Conservation (phyloP, 441 rosid genomes). For the Bruguiera hainesii region DNA sequence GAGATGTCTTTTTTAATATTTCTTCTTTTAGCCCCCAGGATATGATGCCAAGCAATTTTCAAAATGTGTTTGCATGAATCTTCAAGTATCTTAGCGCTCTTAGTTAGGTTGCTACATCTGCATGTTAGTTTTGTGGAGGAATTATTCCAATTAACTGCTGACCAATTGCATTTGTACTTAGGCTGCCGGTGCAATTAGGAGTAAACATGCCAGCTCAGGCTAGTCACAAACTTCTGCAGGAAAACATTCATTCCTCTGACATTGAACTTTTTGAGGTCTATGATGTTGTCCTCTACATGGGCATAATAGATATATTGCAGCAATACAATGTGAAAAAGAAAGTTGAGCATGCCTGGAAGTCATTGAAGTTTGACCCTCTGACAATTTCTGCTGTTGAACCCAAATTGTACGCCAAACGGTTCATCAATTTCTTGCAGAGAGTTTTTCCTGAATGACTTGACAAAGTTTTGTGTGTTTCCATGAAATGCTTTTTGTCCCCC, state of each 20-base stretch:
- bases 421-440: slow-evolving; percentile 60
- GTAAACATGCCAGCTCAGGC: slow-evolving; percentile 99
- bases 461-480: not conserved
- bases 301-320: slow-evolving; percentile 85
- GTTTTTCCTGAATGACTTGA: slow-evolving; percentile 52
- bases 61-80: too few species aligned
- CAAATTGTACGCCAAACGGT: slow-evolving; percentile 62
- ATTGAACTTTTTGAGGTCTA: slow-evolving; percentile 75
- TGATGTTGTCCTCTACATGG: slow-evolving; percentile 96
- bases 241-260: slow-evolving; percentile 39
- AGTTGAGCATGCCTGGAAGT: slow-evolving; percentile 66
- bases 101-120: not conserved
- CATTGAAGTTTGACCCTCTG: slow-evolving; percentile 55
- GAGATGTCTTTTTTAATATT: too few species aligned
- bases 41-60: too few species aligned
- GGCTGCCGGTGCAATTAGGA: slow-evolving; percentile 92
- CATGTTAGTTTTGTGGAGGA: not conserved
- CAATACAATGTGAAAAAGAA: slow-evolving; percentile 73
- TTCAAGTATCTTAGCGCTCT: too few species aligned
- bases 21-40: too few species aligned
- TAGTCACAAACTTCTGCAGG: slow-evolving; percentile 44
- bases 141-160: not conserved
- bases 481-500: not conserved
- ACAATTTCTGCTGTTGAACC: slow-evolving; percentile 79
- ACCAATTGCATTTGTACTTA: slow-evolving; percentile 19